phyloP scores from a whole-genome alignment of 2,329 filamentous ascomycete genomes.

The Neonectria faginata region DNA sequence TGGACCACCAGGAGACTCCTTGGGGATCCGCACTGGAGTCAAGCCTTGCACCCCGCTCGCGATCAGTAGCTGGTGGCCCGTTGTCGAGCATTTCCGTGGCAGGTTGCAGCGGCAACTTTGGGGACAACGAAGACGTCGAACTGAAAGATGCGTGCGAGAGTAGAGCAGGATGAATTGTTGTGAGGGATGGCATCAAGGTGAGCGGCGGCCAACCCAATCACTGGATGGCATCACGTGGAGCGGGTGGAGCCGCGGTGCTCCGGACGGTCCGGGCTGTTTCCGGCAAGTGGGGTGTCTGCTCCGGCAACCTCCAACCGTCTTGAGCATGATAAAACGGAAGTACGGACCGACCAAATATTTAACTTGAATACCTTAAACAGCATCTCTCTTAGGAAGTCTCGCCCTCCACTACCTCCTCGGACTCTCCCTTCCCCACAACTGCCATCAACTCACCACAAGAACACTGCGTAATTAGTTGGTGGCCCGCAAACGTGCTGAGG shows the following conservation, averaged over 20 bases:
- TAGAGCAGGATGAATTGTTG: background rate
- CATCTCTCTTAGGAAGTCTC: no score
- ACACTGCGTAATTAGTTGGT: no score
- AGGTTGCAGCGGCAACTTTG: conserved; percentile 1
- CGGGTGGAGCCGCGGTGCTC: background rate
- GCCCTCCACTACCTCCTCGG: no score
- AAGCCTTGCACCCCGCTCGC: conserved; percentile 3
- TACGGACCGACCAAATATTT: no score
- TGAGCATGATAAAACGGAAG: no score
- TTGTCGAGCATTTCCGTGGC: conserved; percentile 20
- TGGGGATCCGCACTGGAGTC: background rate
- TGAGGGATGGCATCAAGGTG: background rate
- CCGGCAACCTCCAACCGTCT: background rate
- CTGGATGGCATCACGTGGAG: conserved; percentile 5
- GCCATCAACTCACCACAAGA: no score
- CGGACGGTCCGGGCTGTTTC: conserved; percentile 15
- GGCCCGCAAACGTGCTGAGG: no score
- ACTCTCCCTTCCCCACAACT: no score
- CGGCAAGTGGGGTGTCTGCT: background rate
- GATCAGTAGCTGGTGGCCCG: conserved; percentile 9
- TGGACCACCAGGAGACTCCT: conserved; percentile 27
- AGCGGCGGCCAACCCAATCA: conserved; percentile 19
- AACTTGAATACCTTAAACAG: no score
- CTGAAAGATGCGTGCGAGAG: background rate
- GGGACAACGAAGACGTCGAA: background rate